phyloP scores from a whole-genome alignment of 345 rosid species.

The Pistacia integerrima region DNA sequence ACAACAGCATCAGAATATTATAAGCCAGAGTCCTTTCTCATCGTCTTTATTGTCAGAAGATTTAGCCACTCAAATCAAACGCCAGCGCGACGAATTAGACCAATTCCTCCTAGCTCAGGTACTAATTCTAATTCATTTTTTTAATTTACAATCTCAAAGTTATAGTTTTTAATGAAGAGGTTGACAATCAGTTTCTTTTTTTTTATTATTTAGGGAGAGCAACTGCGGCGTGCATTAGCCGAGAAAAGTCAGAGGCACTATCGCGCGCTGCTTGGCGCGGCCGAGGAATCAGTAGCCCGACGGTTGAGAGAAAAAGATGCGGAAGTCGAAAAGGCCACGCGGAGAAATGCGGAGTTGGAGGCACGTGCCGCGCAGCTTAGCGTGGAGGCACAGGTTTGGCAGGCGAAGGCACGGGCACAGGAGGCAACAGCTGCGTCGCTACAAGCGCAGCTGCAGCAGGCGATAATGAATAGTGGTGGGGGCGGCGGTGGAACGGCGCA shows the following conservation, averaged over 20 bases:
- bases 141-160: too few relatives aligned
- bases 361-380: conserved; percentile 83
- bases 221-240: conserved; percentile 67
- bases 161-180: too few relatives aligned
- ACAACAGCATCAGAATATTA: conserved; percentile 35
- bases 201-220: conserved; percentile 59
- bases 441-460: conserved; percentile 80
- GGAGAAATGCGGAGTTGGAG: conserved; percentile 76
- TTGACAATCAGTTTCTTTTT: neutral
- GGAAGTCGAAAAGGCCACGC: conserved; percentile 72
- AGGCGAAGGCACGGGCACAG: conserved; percentile 74
- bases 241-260: conserved; percentile 78
- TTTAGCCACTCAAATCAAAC: conserved; percentile 60
- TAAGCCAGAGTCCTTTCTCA: conserved; percentile 32
- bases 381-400: conserved; percentile 84
- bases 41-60: conserved; percentile 48
- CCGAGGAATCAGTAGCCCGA: conserved; percentile 64
- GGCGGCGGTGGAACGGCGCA: conserved; percentile 36
- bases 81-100: conserved; percentile 73
- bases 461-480: conserved; percentile 32
- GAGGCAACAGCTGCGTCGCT: conserved; percentile 80
- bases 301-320: conserved; percentile 69
- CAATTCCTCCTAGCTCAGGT: conserved; percentile 84
- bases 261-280: conserved; percentile 64
- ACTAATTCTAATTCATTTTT: neutral